These are phyloP conservation scores for Eremothecium coryli DNA, from an alignment of 1,139 yeast genomes.

Conservation along the genomic window DNA sequence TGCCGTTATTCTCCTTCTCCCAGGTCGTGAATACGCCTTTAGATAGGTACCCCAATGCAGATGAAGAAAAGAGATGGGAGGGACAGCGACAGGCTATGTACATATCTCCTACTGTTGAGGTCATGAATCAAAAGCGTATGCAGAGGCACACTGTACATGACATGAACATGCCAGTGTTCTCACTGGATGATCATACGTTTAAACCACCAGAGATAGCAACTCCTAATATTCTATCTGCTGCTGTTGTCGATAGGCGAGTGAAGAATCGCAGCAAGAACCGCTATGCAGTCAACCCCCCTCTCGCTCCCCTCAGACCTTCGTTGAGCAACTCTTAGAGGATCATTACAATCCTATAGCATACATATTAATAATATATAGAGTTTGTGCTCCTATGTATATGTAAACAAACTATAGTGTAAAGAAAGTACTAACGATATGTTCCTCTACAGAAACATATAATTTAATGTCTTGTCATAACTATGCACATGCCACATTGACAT, in stretches of 20 bases:
- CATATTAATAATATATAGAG: no score
- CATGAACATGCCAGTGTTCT: constrained; percentile 8
- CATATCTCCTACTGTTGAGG: constrained; percentile 74
- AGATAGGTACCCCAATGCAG: not conserved
- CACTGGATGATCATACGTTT: constrained; percentile 7
- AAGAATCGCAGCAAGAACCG: constrained; percentile 1
- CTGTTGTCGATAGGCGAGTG: not conserved
- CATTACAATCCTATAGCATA: no score
- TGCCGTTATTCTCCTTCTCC: constrained; percentile 1
- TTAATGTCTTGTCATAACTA: no score
- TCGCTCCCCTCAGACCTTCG: not conserved
- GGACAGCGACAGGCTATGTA: constrained; percentile 38
- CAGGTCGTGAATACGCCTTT: constrained; percentile 1
- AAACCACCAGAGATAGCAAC: not conserved
- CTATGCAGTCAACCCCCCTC: not conserved
- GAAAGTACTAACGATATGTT: no score
- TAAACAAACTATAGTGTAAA: no score
- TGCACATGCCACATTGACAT: no score
- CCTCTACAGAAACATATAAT: no score
- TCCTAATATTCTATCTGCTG: not conserved
- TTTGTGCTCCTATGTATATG: no score
- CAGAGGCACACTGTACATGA: constrained; percentile 6
- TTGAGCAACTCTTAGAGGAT: no score
- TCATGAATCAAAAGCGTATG: constrained; percentile 36
- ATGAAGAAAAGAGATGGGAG: constrained; percentile 1